These are phyloP conservation scores for Ilyonectria destructans DNA, from an alignment of 2,329 filamentous ascomycete species.

Conservation along the genomic window DNA sequence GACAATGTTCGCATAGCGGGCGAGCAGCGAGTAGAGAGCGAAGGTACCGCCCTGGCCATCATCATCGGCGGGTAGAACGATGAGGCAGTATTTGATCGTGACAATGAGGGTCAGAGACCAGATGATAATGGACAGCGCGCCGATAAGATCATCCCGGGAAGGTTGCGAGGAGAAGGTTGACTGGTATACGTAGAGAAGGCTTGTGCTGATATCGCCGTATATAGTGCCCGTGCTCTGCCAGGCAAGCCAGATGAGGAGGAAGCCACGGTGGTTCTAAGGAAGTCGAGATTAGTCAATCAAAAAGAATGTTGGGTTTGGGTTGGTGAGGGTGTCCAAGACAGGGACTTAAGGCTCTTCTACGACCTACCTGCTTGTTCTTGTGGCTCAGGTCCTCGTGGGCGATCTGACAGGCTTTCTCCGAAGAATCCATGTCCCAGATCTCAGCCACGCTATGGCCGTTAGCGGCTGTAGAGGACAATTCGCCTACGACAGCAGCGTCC, in stretches of 20 bases:
- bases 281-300: too few relatives aligned
- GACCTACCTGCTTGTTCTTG: too few relatives aligned
- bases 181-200: constrained; percentile 79
- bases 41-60: constrained; percentile 82
- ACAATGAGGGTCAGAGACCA: constrained; percentile 81
- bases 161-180: constrained; percentile 75
- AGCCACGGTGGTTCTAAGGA: constrained; percentile 20
- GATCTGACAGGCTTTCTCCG: too few relatives aligned
- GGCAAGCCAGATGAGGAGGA: constrained; percentile 63
- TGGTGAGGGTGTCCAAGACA: too few relatives aligned
- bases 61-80: constrained; percentile 78
- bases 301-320: too few relatives aligned
- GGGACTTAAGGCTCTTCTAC: too few relatives aligned
- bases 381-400: too few relatives aligned
- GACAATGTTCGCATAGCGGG: constrained; percentile 73
- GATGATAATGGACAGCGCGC: constrained; percentile 78
- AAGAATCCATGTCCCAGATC: too few relatives aligned
- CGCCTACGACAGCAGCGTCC: too few relatives aligned
- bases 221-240: constrained; percentile 79
- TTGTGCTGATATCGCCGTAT: constrained; percentile 79
- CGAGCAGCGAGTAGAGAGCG: constrained; percentile 76
- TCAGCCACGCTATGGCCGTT: too few relatives aligned
- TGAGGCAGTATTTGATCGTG: constrained; percentile 78
- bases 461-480: too few relatives aligned
- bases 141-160: constrained; percentile 72